Evolutionary conservation across 768 basidiomycete species (phyloP).

Genomic region (Kwoniella sp.): DNA sequence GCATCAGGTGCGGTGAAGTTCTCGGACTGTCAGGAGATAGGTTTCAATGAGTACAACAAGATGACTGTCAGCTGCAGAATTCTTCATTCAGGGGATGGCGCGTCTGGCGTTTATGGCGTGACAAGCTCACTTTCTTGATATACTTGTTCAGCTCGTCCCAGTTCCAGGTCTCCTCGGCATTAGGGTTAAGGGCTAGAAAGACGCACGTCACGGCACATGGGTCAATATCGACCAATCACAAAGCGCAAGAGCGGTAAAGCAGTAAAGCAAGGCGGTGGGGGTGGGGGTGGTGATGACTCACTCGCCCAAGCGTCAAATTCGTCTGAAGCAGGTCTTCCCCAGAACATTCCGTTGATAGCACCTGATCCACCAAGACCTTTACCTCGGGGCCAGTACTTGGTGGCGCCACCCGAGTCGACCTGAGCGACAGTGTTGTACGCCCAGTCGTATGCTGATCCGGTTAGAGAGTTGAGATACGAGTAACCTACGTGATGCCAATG

Average conservation of each 20-base stretch:
- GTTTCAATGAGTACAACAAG: slow-evolving; percentile 58
- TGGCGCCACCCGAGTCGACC: slow-evolving; percentile 32
- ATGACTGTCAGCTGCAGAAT: too few relatives aligned
- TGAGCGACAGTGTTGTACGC: slow-evolving; percentile 46
- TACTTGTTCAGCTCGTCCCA: slow-evolving; percentile 49
- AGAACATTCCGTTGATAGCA: slow-evolving; percentile 71
- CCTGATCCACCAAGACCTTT: slow-evolving; percentile 71
- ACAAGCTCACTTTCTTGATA: slow-evolving; percentile 57
- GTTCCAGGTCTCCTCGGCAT: slow-evolving; percentile 43
- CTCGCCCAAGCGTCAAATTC: slow-evolving; percentile 48
- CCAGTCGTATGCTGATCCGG: slow-evolving; percentile 45
- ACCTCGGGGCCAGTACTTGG: slow-evolving; percentile 63
- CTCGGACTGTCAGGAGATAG: slow-evolving; percentile 60
- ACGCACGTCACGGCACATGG: background rate
- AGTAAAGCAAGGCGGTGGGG: too few relatives aligned
- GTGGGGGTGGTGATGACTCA: slow-evolving; percentile 30
- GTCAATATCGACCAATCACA: background rate
- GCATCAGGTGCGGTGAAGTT: slow-evolving; percentile 63
- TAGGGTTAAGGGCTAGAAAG: slow-evolving; percentile 55
- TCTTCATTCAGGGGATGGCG: too few relatives aligned
- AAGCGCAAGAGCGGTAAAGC: background rate
- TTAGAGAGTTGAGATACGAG: slow-evolving; percentile 37
- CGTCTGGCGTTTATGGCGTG: slow-evolving; percentile 59
- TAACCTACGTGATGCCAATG: slow-evolving; percentile 24
- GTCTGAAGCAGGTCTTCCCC: slow-evolving; percentile 43